phyloP scores from a whole-genome alignment of 1,284 basidiomycete species.

The Ceratobasidium papillatum region DNA sequence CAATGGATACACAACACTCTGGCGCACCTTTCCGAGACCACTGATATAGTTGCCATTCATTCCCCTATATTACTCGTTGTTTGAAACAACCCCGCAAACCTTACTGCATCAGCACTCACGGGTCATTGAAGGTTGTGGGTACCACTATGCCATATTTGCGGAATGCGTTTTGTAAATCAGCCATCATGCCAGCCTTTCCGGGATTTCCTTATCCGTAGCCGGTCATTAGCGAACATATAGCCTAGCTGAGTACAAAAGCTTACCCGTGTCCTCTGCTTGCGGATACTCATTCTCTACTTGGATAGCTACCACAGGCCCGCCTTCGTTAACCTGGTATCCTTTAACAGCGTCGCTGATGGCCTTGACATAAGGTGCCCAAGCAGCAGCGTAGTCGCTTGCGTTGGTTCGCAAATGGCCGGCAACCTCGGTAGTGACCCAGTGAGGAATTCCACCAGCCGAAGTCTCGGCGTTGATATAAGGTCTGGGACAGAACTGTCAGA shows the following conservation, averaged over 20 bases:
- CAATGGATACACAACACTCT: slow-evolving; percentile 51
- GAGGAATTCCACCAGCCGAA: slow-evolving; percentile 79
- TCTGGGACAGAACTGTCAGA: slow-evolving; percentile 42
- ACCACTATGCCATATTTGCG: slow-evolving; percentile 67
- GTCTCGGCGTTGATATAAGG: slow-evolving; percentile 77
- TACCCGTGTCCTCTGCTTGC: slow-evolving; percentile 52
- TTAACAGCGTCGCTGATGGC: slow-evolving; percentile 68
- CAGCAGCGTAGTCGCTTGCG: slow-evolving; percentile 68
- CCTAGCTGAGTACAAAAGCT: background rate
- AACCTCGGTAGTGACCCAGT: slow-evolving; percentile 77
- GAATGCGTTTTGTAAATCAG: slow-evolving; percentile 66
- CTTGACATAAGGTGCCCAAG: slow-evolving; percentile 76
- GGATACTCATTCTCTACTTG: slow-evolving; percentile 80
- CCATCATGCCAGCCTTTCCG: slow-evolving; percentile 67
- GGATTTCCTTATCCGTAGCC: slow-evolving; percentile 44
- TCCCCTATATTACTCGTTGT: slow-evolving; percentile 60
- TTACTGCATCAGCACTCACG: slow-evolving; percentile 7
- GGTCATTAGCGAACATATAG: background rate
- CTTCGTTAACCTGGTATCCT: slow-evolving; percentile 71
- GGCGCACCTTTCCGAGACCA: slow-evolving; percentile 52
- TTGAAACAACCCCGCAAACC: background rate
- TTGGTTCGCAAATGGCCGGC: slow-evolving; percentile 71
- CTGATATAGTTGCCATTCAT: slow-evolving; percentile 71
- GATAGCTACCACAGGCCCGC: slow-evolving; percentile 77
- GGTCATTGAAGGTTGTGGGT: slow-evolving; percentile 52